These are phyloP conservation scores for Bisporella sp. DNA, from an alignment of 2,329 filamentous ascomycete species.

Conservation along the genomic window DNA sequence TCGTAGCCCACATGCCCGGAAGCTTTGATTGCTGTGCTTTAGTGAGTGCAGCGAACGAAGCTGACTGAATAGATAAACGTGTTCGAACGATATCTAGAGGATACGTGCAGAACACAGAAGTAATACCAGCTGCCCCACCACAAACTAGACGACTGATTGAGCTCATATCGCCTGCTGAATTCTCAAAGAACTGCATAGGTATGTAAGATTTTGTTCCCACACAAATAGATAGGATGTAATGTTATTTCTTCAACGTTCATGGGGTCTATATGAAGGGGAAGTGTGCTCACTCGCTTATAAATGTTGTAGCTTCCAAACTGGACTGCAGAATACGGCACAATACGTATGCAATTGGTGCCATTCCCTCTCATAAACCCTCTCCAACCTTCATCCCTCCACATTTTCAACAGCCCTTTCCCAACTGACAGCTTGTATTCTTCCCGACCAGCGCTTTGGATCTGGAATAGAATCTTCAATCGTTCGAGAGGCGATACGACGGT, in stretches of 20 bases:
- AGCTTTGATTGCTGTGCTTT: conserved; percentile 54
- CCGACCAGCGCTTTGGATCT: conserved; percentile 84
- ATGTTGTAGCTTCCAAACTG: conserved; percentile 98
- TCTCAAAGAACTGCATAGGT: conserved; percentile 60
- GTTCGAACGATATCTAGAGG: conserved; percentile 97
- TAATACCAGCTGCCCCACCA: conserved; percentile 87
- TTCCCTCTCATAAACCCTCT: conserved; percentile 96
- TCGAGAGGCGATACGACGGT: conserved; percentile 96
- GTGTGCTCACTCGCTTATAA: conserved; percentile 72
- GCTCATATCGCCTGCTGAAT: conserved; percentile 65
- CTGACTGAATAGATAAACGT: conserved; percentile 89
- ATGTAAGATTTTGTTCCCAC: neutral
- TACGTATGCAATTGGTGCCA: conserved; percentile 96
- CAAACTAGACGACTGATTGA: conserved; percentile 76
- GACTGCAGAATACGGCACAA: conserved; percentile 95
- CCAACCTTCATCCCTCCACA: conserved; percentile 97
- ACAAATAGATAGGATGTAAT: no score
- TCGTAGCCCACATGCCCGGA: conserved; percentile 86
- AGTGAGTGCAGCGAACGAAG: conserved; percentile 79
- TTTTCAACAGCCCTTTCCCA: conserved; percentile 80
- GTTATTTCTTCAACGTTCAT: no score
- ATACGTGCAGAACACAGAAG: conserved; percentile 91
- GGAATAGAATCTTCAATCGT: conserved; percentile 94
- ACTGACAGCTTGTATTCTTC: conserved; percentile 93
- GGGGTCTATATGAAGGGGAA: neutral